Evolutionary conservation across 306 rosid genomes (phyloP).

Genomic region (Quercus aquifolioides): DNA sequence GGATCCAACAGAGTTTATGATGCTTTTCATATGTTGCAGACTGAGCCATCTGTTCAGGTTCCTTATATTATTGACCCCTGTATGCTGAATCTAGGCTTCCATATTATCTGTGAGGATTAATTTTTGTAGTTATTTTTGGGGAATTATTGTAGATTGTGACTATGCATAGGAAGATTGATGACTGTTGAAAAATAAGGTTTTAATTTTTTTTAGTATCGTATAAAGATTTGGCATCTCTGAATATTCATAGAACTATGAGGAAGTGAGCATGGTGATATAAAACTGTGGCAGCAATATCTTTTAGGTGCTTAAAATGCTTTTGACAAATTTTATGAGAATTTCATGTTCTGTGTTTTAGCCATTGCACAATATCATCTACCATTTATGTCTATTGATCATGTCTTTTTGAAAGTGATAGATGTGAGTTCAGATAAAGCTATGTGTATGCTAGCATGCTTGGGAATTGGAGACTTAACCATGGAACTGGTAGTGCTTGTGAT

Average conservation of each 20-base stretch:
- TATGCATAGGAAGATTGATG: background rate
- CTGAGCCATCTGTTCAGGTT: constrained; percentile 73
- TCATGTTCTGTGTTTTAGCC: background rate
- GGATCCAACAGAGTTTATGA: constrained; percentile 44
- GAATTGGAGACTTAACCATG: background rate
- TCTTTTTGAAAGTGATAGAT: no score
- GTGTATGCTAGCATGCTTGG: background rate
- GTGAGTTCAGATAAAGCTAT: no score
- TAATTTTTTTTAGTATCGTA: background rate
- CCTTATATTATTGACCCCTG: background rate
- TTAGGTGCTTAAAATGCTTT: background rate
- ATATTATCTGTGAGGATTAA: background rate
- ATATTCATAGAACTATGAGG: background rate
- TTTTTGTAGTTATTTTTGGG: background rate
- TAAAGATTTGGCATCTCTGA: background rate
- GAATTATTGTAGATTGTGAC: background rate
- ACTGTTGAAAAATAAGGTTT: background rate
- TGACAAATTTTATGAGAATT: background rate
- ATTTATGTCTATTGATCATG: background rate
- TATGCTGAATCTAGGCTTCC: background rate
- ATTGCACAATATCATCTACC: background rate
- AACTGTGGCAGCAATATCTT: background rate
- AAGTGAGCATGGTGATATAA: background rate
- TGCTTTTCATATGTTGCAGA: constrained; percentile 68
- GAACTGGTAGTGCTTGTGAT: background rate